Evolutionary conservation across 129 eudicot species (phyloP), one percentile per base, ranked within the genome.

Genomic region (Apium graveolens): DNA sequence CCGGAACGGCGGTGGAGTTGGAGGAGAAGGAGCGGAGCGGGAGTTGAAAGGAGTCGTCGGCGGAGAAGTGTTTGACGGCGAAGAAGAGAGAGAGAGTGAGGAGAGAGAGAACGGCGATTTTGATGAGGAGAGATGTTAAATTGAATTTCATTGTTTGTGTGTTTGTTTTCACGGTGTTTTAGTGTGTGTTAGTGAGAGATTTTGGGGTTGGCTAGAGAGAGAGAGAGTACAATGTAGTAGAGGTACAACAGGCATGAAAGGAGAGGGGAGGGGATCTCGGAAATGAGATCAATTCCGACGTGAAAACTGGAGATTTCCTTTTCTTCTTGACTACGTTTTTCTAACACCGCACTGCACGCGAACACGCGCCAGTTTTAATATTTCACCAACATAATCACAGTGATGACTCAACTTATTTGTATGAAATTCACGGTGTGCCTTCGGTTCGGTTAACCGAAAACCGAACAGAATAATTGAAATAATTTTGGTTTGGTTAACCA

Each of bases 61-160:
- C 20, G 77, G 89, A 81, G 72, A 86, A 83, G 86, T 84, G 86
- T 57, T 80, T 84, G 88, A 81, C 77, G 80, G 85, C 79, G 81
- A 89, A 76, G 89, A 92, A 80, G 73, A 89, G 76, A 53, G 94
- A 81, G 79, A 89, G 80, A 0, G 81, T 60, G 82, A 92, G 78
- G 87, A 89, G 86, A 26, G 88, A 89, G 46, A 86, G 77, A 46
- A 84, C 21, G 17, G 84, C 43, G 86, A 86, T 78, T 34, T 91
- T 89, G 76, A 84, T 48, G 87, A 91, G 72, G n/a, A 81, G 26
- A 48, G 82, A 63, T 65, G 80, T 74, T 9, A 49, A 53, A 66
- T 79, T 78, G 81, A 81, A 73, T 78, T 86, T 88, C 92, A 90
- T 90, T 85, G 7, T 78, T 34, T 41, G 65, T 42, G 69, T 63